Percentiles rank a stretch among this genome's conserved stretches.
Evolutionary conservation across 2,329 filamentous ascomycete genomes (phyloP).

Genomic region (Cladobotryum protrusum): DNA sequence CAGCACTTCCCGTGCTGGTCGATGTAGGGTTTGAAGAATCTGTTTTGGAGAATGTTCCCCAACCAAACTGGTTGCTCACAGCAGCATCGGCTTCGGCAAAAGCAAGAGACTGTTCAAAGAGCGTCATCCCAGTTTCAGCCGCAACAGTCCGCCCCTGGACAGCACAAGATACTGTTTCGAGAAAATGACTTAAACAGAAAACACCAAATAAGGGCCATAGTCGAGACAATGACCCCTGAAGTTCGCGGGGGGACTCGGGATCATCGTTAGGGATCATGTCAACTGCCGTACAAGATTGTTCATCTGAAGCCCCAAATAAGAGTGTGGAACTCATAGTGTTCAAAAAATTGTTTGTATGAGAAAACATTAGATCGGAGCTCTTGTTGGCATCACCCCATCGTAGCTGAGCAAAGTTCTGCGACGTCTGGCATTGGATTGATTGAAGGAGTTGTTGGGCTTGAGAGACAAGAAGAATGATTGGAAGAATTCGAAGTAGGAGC

Average conservation of each 20-base stretch:
- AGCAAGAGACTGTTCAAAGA: conserved; percentile 92
- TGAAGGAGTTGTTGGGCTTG: conserved; percentile 69
- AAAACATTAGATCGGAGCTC: conserved; percentile 62
- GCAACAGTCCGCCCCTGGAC: conserved; percentile 74
- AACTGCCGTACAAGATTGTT: conserved; percentile 67
- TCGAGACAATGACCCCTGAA: conserved; percentile 71
- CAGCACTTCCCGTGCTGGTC: conserved; percentile 23
- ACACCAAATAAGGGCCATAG: conserved; percentile 71
- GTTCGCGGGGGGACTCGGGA: conserved; percentile 43
- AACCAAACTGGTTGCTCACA: conserved; percentile 71
- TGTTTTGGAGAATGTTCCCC: conserved; percentile 55
- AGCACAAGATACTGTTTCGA: conserved; percentile 83
- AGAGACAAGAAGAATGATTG: conserved; percentile 61
- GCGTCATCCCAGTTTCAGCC: conserved; percentile 89
- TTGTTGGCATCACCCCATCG: conserved; percentile 64
- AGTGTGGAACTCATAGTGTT: conserved; percentile 66
- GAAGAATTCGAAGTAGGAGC: conserved; percentile 61
- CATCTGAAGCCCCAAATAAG: conserved; percentile 67
- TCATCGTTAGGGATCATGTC: conserved; percentile 58
- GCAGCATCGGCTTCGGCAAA: conserved; percentile 94
- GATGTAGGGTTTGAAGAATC: conserved; percentile 27
- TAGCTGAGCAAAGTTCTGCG: conserved; percentile 60
- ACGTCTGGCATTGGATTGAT: conserved; percentile 88
- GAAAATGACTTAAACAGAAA: conserved; percentile 70
- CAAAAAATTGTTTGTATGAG: conserved; percentile 61